Conservation (phyloP, 164 flowering plant genomes). For the Umbellularia californica region DNA sequence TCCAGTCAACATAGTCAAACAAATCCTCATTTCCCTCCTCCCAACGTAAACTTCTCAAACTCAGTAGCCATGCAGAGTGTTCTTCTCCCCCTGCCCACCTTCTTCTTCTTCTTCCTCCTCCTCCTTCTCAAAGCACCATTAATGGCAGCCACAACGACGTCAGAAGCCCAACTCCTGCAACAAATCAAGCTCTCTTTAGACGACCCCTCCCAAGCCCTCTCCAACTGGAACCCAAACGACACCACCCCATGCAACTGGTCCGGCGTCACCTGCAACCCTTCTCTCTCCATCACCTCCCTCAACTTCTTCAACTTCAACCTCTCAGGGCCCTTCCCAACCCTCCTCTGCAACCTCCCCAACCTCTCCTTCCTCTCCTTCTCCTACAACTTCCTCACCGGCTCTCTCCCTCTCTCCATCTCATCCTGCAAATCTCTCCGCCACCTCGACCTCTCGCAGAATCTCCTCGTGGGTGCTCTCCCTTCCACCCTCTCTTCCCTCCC, state of each 20-base stretch:
- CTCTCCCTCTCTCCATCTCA: conserved; percentile 51
- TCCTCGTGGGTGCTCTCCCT: conserved; percentile 23
- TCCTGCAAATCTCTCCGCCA: conserved; percentile 38
- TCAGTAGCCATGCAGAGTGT: background rate
- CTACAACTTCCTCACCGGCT: conserved; percentile 65
- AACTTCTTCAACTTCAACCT: conserved; percentile 54
- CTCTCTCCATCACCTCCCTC: conserved; percentile 43
- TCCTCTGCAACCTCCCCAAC: conserved; percentile 53
- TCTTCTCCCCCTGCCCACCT: background rate
- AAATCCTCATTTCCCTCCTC: background rate
- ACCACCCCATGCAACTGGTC: conserved; percentile 66
- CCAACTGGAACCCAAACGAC: conserved; percentile 54
- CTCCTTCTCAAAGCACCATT: background rate
- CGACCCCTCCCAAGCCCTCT: conserved; percentile 56
- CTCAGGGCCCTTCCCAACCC: conserved; percentile 37
- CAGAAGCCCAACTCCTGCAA: conserved; percentile 58
- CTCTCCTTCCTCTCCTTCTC: conserved; percentile 55
- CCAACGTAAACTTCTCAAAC: background rate
- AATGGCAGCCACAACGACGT: background rate
- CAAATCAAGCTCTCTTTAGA: conserved; percentile 39
- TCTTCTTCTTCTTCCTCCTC: background rate
- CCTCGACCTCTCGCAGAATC: conserved; percentile 24
- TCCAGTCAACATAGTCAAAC: background rate
- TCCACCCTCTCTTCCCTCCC: conserved; percentile 42
- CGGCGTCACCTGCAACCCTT: conserved; percentile 57